These are phyloP conservation scores for Knufia petricola DNA, from an alignment of 2,329 filamentous ascomycete species.

Conservation along the genomic window DNA sequence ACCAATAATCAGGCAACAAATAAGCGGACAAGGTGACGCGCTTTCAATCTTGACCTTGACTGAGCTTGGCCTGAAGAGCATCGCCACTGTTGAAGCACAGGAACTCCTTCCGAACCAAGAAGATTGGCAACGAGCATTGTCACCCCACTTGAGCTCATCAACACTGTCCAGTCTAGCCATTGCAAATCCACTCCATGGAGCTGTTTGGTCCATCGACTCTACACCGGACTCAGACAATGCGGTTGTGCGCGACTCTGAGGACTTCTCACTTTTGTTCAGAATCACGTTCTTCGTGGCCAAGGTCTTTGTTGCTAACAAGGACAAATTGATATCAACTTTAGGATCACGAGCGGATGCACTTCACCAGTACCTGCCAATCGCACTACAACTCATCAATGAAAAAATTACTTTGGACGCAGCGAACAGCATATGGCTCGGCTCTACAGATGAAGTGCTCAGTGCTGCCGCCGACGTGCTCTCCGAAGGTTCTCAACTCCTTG, in stretches of 20 bases:
- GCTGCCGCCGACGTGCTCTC: slow-evolving; percentile 46
- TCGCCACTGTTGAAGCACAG: slow-evolving; percentile 27
- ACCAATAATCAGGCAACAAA: slow-evolving; percentile 18
- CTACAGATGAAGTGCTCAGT: slow-evolving; percentile 40
- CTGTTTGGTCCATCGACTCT: slow-evolving; percentile 50
- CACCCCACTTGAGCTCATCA: slow-evolving; percentile 35
- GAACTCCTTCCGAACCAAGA: slow-evolving; percentile 54
- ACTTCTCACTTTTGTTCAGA: slow-evolving; percentile 62
- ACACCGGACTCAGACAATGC: slow-evolving; percentile 14
- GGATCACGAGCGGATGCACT: slow-evolving; percentile 30
- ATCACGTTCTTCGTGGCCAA: slow-evolving; percentile 62
- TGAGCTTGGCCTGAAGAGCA: slow-evolving; percentile 34
- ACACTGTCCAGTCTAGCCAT: slow-evolving; percentile 60
- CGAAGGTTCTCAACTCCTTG: slow-evolving; percentile 41
- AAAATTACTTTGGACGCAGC: slow-evolving; percentile 48
- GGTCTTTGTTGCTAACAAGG: slow-evolving; percentile 41
- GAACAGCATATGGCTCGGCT: slow-evolving; percentile 44
- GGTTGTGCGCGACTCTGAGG: slow-evolving; percentile 50
- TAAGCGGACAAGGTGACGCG: slow-evolving; percentile 15
- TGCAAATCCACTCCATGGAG: slow-evolving; percentile 62
- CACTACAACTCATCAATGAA: slow-evolving; percentile 49
- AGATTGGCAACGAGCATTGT: slow-evolving; percentile 58
- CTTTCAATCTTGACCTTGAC: slow-evolving; percentile 31
- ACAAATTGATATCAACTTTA: slow-evolving; percentile 26
- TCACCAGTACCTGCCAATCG: slow-evolving; percentile 44